phyloP scores from a whole-genome alignment of 345 rosid species.

The Eucalyptus erythrocorys region DNA sequence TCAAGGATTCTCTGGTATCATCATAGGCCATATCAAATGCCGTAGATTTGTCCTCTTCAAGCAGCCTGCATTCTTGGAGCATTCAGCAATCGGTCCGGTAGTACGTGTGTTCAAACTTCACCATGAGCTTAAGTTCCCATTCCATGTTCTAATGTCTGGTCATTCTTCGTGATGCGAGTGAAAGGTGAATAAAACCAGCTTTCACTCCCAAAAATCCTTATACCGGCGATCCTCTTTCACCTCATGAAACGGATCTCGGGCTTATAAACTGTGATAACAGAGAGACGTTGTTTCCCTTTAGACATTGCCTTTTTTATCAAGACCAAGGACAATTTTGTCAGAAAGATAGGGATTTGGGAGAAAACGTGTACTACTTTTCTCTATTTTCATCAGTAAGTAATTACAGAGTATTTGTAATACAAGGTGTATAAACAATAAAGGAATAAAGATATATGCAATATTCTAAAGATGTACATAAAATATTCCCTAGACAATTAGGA shows the following conservation, averaged over 20 bases:
- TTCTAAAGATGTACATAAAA: too few relatives aligned
- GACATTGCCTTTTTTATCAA: neutral
- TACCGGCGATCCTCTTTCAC: neutral
- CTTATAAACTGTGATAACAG: neutral
- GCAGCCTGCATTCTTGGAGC: neutral
- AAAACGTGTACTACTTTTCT: too few relatives aligned
- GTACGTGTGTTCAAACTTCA: neutral
- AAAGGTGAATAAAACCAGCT: neutral
- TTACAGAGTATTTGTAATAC: too few relatives aligned
- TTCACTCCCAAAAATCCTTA: neutral
- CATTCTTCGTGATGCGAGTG: neutral
- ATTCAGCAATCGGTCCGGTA: neutral
- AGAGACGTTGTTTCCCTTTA: neutral
- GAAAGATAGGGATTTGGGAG: too few relatives aligned
- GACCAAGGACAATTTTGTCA: neutral
- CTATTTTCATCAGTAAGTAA: too few relatives aligned
- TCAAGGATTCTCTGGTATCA: slow-evolving; percentile 15
- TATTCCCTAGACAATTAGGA: too few relatives aligned
- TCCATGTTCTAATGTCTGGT: neutral
- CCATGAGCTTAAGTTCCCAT: neutral
- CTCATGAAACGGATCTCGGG: neutral
- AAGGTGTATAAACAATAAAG: too few relatives aligned
- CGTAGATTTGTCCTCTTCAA: neutral
- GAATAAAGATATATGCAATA: too few relatives aligned
- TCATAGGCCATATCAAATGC: slow-evolving; percentile 15